Conservation (phyloP, 208 protist genomes). For the Acanthamoeba castellanii region DNA sequence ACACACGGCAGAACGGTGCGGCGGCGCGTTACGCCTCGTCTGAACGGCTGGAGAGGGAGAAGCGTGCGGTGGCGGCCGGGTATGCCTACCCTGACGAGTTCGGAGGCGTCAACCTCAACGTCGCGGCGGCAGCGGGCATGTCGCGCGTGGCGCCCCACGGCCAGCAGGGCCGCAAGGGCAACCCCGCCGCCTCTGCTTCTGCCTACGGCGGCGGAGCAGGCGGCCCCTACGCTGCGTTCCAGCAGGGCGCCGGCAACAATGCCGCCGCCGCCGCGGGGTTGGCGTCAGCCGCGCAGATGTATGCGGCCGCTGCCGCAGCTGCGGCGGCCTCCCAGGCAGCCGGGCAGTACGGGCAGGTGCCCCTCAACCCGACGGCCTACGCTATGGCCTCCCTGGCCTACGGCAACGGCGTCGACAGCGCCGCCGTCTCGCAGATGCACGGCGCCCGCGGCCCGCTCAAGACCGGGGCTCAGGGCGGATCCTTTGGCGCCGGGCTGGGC, state of each 20-base stretch:
- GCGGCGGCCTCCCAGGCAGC: not conserved
- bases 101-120: constrained; percentile 2
- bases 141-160: not conserved
- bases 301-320: not conserved
- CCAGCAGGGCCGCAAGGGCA: not conserved
- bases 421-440: not conserved
- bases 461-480: not conserved
- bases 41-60: not conserved
- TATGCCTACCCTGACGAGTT: not conserved
- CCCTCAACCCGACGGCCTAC: not conserved
- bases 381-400: not conserved
- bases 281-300: not conserved
- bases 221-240: not conserved
- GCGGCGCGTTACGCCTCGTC: not conserved
- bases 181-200: not conserved
- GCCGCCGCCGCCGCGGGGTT: not conserved
- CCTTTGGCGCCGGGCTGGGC: not conserved
- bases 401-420: not conserved
- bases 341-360: not conserved
- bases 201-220: not conserved
- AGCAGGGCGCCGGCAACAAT: not conserved
- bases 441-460: not conserved
- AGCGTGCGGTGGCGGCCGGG: not conserved
- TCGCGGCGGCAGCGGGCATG: not conserved
- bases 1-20: not conserved